phyloP scores from a whole-genome alignment of 768 basidiomycete genomes.

The Daedaleopsis nitida region DNA sequence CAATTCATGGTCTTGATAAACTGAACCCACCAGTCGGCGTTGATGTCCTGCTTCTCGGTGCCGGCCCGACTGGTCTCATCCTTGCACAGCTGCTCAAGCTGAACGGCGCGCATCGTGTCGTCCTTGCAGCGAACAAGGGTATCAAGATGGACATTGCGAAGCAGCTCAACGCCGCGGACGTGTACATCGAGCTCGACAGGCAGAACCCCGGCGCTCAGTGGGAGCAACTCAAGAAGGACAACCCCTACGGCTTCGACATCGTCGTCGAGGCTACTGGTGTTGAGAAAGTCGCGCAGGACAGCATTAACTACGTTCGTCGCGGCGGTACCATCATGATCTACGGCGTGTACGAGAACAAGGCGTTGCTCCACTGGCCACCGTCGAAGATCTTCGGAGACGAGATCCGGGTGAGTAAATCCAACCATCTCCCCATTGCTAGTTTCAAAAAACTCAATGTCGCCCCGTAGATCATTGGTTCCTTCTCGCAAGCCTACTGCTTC shows the following conservation, averaged over 20 bases:
- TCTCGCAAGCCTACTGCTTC: constrained; percentile 90
- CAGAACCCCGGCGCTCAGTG: constrained; percentile 76
- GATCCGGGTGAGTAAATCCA: constrained; percentile 48
- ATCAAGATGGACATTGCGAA: constrained; percentile 89
- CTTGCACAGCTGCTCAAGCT: constrained; percentile 86
- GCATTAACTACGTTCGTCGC: constrained; percentile 87
- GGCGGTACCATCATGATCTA: constrained; percentile 91
- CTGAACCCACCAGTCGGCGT: constrained; percentile 80
- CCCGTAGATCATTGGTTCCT: constrained; percentile 86
- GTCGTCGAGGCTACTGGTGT: constrained; percentile 76
- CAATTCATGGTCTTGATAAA: constrained; percentile 91
- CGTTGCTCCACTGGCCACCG: constrained; percentile 84
- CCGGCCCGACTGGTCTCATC: constrained; percentile 88
- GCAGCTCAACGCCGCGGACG: constrained; percentile 76
- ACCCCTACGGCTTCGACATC: constrained; percentile 83
- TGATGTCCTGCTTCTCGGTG: constrained; percentile 83
- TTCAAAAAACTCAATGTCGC: neutral
- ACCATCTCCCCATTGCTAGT: neutral
- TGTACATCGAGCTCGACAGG: constrained; percentile 85
- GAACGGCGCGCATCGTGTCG: constrained; percentile 80
- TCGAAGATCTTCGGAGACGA: constrained; percentile 80
- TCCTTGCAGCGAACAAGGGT: constrained; percentile 88
- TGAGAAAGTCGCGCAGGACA: constrained; percentile 81
- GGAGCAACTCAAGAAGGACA: constrained; percentile 76
- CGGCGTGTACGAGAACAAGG: constrained; percentile 89